Base-by-base conservation (phyloP, 441 rosid genomes). In the Pelargonium fulgidum region DNA sequence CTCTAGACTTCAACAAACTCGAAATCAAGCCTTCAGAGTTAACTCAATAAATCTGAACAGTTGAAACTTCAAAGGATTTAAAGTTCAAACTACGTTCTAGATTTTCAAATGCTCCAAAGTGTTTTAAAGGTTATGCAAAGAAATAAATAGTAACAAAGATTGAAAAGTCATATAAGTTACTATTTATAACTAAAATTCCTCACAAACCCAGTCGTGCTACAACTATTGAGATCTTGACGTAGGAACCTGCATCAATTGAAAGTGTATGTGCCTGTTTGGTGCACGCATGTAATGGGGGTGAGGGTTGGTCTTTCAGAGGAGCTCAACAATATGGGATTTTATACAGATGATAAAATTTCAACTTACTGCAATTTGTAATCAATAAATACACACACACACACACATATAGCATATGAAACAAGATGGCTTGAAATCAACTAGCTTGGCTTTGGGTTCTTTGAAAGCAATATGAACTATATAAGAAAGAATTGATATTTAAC, bases 381-480 rank as follows among this genome's bases (percentile, higher is more conserved):
- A 39, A 39, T 39, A 39, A 39, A 39, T 39, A 36, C 41, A 39
- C 42, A 39, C 42, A 39, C 42, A 7, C 42, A 39, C 42, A 39
- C 10, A 39, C 10, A 24, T 24, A 33, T 33, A 33, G 39, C 39
- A 24, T 26, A 24, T 12, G 13, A 10, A 61, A 61, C 41, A 62
- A 14, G 59, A 52, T 14, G 20, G 59, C 59, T 14, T 17, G 9
- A 16, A 17, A 16, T 52, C 16, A 52, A 62, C 26, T 10, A 62
- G 42, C 42, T 26, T 62, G 65, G 16, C 65, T 11, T 62, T 62
- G 13, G 36, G 36, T 26, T 24, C 41, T 62, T 62, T 54, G 42
- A 44, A 58, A 17, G 59, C 26, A 73, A 73, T 62, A 47, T 59
- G 19, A 42, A 33, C 73, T 29, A 63, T 41, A 6, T 39, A 69